A percentile compares a stretch with the other conserved stretches of the same genome.
Conservation (phyloP, 306 rosid genomes). For the Rosa lucieae region DNA sequence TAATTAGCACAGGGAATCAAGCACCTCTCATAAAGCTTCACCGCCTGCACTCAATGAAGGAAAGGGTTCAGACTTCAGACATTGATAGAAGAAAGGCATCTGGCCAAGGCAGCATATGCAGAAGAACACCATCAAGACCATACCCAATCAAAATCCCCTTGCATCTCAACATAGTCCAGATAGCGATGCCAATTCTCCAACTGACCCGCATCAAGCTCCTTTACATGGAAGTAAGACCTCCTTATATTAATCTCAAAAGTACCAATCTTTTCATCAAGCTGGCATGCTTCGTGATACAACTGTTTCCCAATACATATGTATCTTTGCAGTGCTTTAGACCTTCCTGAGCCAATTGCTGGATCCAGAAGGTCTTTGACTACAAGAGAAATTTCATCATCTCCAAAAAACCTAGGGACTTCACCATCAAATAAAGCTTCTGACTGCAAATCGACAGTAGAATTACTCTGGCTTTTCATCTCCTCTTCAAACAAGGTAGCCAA, state of each 20-base stretch:
- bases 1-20: conserved; percentile 88
- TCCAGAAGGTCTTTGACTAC: conserved; percentile 62
- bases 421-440: conserved; percentile 47
- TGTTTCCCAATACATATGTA: conserved; percentile 58
- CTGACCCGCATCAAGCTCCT: conserved; percentile 59
- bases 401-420: conserved; percentile 37
- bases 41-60: conserved; percentile 52
- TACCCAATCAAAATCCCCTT: conserved; percentile 95
- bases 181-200: conserved; percentile 87
- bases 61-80: conserved; percentile 24
- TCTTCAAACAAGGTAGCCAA: conserved; percentile 59
- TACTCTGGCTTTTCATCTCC: conserved; percentile 44
- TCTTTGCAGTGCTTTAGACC: conserved; percentile 58
- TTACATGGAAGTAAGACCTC: conserved; percentile 74
- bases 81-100: conserved; percentile 1
- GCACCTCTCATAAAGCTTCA: conserved; percentile 88
- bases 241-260: conserved; percentile 64
- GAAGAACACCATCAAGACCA: conserved; percentile 28
- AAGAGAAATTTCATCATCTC: conserved; percentile 43
- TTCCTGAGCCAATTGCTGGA: conserved; percentile 46
- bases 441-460: conserved; percentile 33
- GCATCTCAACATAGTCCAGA: conserved; percentile 80
- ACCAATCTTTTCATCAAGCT: conserved; percentile 49
- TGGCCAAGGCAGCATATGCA: conserved; percentile 21
- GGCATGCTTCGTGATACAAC: conserved; percentile 62